These are phyloP conservation scores for Eurotiales sp. DNA, from an alignment of 2,329 filamentous ascomycete genomes.

Conservation along the genomic window DNA sequence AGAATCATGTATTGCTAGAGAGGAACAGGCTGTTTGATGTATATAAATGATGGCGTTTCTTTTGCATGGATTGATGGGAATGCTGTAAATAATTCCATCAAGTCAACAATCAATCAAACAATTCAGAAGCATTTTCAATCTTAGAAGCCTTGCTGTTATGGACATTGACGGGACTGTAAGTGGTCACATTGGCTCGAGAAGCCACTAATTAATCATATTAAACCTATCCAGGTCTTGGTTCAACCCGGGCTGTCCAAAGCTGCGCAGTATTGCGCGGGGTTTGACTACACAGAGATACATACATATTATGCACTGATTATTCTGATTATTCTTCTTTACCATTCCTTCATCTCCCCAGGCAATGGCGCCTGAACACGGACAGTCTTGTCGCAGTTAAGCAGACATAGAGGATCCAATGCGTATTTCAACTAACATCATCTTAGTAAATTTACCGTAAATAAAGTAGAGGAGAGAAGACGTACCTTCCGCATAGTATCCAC, in stretches of 20 bases:
- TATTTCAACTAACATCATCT: slow-evolving; percentile 53
- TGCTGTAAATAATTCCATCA: background rate
- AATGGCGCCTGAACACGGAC: slow-evolving; percentile 47
- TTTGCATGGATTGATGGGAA: background rate
- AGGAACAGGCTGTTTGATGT: background rate
- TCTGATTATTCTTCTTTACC: no score
- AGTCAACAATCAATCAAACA: background rate
- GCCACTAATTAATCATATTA: no score
- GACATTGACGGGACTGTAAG: no score
- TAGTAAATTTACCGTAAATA: background rate
- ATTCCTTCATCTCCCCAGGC: slow-evolving; percentile 13
- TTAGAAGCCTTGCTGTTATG: no score
- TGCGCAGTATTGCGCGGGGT: no score
- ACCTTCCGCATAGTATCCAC: slow-evolving; percentile 64
- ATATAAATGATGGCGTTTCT: background rate
- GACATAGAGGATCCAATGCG: slow-evolving; percentile 62
- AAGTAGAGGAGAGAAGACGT: slow-evolving; percentile 25
- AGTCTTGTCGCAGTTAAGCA: slow-evolving; percentile 64
- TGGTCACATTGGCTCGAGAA: no score
- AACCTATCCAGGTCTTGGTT: no score
- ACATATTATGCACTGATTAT: no score
- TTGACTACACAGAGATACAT: no score
- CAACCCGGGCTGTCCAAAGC: no score
- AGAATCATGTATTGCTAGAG: background rate
- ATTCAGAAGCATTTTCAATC: no score